Evolutionary conservation across 495 filamentous ascomycete species (phyloP).

Genomic region (Trichoderma erinaceum): DNA sequence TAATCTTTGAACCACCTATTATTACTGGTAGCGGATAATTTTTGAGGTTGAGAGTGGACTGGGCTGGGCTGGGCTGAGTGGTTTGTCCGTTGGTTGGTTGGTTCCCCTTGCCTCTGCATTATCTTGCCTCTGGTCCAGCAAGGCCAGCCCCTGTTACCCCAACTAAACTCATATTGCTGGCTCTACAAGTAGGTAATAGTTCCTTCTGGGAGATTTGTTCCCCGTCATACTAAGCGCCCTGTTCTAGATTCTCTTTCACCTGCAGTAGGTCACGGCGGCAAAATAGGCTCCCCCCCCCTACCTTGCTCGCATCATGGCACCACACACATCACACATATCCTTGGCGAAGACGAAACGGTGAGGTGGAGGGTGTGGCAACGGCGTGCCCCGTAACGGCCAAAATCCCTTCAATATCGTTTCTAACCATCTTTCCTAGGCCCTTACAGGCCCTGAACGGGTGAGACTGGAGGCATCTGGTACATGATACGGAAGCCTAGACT

Average conservation of each 20-base stretch:
- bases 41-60: neutral
- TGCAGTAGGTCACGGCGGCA: no score
- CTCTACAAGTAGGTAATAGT: neutral
- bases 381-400: neutral
- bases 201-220: no score
- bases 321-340: neutral
- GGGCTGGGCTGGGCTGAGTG: neutral
- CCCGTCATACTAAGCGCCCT: no score
- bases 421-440: no score
- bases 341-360: neutral
- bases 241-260: no score
- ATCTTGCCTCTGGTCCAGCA: neutral
- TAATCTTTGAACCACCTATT: neutral
- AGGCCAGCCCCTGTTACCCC: neutral
- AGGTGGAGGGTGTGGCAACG: neutral
- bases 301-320: neutral
- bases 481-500: no score
- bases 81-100: neutral
- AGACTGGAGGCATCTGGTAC: no score
- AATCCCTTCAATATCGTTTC: neutral
- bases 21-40: no score
- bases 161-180: neutral
- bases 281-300: neutral
- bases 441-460: no score
- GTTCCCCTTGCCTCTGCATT: conserved; percentile 1